Evolutionary conservation across 192 early-diverging fungal genomes (phyloP).

Genomic region (Podila epicladia): DNA sequence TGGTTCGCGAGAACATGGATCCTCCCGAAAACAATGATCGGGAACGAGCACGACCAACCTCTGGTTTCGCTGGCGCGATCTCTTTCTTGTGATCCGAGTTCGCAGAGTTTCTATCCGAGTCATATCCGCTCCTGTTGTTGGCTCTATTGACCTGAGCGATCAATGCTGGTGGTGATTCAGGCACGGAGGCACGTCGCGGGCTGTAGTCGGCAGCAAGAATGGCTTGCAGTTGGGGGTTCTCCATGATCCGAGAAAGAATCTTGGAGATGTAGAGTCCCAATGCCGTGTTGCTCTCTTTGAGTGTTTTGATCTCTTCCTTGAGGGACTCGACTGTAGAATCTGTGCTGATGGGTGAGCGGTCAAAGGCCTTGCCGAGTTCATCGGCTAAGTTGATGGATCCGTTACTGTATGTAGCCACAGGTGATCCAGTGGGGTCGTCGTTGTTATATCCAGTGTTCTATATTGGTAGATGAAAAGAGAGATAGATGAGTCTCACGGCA

Average conservation of each 20-base stretch:
- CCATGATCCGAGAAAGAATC: slow-evolving; percentile 78
- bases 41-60: slow-evolving; percentile 21
- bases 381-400: slow-evolving; percentile 45
- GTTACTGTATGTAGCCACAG: slow-evolving; percentile 4
- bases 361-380: slow-evolving; percentile 31
- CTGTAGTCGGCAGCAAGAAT: slow-evolving; percentile 55
- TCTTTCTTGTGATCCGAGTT: slow-evolving; percentile 4
- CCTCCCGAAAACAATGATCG: slow-evolving; percentile 18
- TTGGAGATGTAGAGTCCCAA: slow-evolving; percentile 80
- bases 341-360: slow-evolving; percentile 1
- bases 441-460: slow-evolving; percentile 44
- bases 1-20: slow-evolving; percentile 14
- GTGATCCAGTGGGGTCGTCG: slow-evolving; percentile 19
- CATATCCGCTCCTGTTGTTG: slow-evolving; percentile 7
- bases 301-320: slow-evolving; percentile 65
- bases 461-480: too few species aligned
- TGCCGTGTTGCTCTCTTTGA: slow-evolving; percentile 74
- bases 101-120: slow-evolving; percentile 11
- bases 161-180: slow-evolving; percentile 16
- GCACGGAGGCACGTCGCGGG: slow-evolving; percentile 10
- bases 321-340: slow-evolving; percentile 45
- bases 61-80: not conserved
- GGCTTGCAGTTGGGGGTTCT: slow-evolving; percentile 60
- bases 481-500: too few species aligned
- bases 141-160: slow-evolving; percentile 10